phyloP scores from a whole-genome alignment of 306 rosid genomes.

The Nissolia schottii region DNA sequence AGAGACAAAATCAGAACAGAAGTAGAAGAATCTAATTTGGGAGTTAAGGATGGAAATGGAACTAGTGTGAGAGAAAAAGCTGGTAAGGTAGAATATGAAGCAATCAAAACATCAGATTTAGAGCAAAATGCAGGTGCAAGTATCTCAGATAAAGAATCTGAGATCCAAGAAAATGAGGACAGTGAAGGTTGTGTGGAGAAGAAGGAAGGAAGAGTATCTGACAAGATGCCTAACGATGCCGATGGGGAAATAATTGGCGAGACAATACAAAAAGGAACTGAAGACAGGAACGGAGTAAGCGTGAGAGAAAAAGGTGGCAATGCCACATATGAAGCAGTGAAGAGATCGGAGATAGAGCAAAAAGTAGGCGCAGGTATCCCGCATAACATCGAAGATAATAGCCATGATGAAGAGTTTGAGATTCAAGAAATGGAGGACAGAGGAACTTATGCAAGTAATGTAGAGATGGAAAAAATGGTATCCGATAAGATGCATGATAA shows the following conservation, averaged over 20 bases:
- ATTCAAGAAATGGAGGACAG: neutral
- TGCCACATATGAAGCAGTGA: neutral
- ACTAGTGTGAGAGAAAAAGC: neutral
- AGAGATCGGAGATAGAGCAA: neutral
- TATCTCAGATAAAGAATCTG: neutral
- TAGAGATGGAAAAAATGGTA: neutral
- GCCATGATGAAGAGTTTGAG: neutral
- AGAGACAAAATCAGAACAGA: neutral
- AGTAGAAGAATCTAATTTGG: neutral
- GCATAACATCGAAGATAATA: neutral
- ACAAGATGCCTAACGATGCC: neutral
- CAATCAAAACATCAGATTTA: neutral
- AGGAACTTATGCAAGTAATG: neutral
- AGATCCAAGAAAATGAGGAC: neutral
- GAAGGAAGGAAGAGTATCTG: neutral
- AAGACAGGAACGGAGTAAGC: neutral
- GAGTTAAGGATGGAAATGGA: neutral
- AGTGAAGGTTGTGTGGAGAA: neutral
- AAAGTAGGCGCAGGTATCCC: neutral
- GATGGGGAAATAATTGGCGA: conserved; percentile 1
- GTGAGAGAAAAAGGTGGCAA: neutral
- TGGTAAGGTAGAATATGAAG: neutral
- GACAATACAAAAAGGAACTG: neutral
- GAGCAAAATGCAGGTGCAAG: neutral
- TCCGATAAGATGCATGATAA: neutral